Base-by-base conservation (phyloP, 2,329 filamentous ascomycete species). In the Trematosphaeria pertusa region DNA sequence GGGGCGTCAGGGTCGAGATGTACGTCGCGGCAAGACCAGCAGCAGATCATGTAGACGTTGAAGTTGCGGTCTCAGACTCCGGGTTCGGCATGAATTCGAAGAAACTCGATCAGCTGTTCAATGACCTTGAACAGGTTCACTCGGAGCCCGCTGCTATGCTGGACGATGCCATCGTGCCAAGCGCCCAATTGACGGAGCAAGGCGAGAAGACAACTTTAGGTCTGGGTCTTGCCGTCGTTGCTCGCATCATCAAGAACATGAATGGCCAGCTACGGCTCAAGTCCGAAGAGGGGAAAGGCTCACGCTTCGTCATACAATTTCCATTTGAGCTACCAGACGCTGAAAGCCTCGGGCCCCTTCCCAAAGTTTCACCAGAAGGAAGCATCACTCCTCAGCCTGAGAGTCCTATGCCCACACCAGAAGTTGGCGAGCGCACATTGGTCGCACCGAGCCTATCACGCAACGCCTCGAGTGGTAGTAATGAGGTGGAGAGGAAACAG, bases 201-300 rank as follows among this genome's bases (percentile, higher is more conserved):
- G 52, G 60, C 4, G 63, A 73, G 6, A 75, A 75, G 41, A 73
- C 75, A 8, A 85, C 85, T 0, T 72, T 96, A 1, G 92, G 92
- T 0, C 80, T 96, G 8, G 92, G 91, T 0, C 78, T 96, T n/a
- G 91, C 91, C 0, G 80, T 95, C 10, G 91, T 96, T n/a, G 88
- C 89, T 12, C 84, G 91, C 28, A 89, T 91, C 26, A 80, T 96
- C 22, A 83, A 86, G n/a, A 96, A 91, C 62, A 94, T 96, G 89
- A 87, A 93, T 48, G 92, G 91, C 0, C 91, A 96, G 62, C 72
- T 96, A 21, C 84, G 90, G 1, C 74, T 96, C 1, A 93, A 91
- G 61, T 96, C 91, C 0, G 89, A 94, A 61, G 82, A 88, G 64
- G 88, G 88, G 2, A 88, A 87, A 59, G 91, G 92, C 0, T 92